Base-by-base conservation (phyloP, 106 monocot genomes). In the Dioscorea alata region DNA sequence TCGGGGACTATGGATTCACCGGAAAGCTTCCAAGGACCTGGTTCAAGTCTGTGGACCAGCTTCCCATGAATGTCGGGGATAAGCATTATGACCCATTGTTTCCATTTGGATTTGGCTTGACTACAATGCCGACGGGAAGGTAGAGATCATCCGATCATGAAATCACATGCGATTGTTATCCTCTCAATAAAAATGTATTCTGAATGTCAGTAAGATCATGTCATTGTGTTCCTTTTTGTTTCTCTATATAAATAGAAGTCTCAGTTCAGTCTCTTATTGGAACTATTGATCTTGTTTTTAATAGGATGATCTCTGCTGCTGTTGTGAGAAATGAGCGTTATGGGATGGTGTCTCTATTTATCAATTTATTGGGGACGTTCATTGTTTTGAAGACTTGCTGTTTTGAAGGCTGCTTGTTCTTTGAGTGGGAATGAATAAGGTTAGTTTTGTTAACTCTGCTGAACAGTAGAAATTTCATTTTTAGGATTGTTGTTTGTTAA, bases 1-100 rank as follows among this genome's bases (percentile, higher is more conserved):
- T 88, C 65, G 92, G 88, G 14, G 92, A 93, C 67, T 81, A 86
- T 71, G 85, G 85, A 13, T 93, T 93, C 76, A 74, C 76, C 2
- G 92, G 92, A 8, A 85, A 79, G 76, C 85, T 93, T 21, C 57
- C 85, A 0, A 68, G 81, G 6, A 86, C 92, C 0, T 93, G 92
- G 88, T 88, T 88, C 77, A 88, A 75, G 79, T 80, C 81, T 18
- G 85, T 86, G 1, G 85, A 88, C 28, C 88, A 92, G 73, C 66
- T 92, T 0, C 92, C 87, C 9, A 88, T 92, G 92, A 92, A 92
- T 51, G 61, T 83, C 19, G 92, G 92, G 19, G 85, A 92, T 54
- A 4, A 22, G 0, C 78, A 83, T 53, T 92, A 92, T 68, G 92
- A 92, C 56, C 88, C 92, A 2, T 79, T 88, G 50, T 92, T 78